These are phyloP conservation scores for Triglochin maritima DNA, from an alignment of 106 monocot genomes.

Conservation along the genomic window DNA sequence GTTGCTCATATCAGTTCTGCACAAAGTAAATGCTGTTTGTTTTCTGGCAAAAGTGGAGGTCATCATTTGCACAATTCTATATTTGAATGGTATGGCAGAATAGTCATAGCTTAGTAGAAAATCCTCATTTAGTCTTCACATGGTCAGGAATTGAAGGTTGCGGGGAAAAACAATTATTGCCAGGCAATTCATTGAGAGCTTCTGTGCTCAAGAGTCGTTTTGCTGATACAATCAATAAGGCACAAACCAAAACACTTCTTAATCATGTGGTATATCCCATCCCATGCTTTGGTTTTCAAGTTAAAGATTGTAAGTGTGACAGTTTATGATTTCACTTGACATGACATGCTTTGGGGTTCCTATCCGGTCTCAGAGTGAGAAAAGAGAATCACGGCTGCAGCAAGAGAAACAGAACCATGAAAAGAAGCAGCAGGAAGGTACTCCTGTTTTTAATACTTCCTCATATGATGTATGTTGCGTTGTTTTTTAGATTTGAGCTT, in stretches of 20 bases:
- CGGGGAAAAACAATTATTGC: conserved; percentile 28
- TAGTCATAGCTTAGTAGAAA: background rate
- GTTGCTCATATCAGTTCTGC: too few species aligned
- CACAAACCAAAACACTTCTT: conserved; percentile 41
- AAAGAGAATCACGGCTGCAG: conserved; percentile 38
- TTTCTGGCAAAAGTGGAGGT: too few species aligned
- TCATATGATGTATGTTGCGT: background rate
- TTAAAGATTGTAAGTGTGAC: background rate
- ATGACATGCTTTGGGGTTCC: background rate
- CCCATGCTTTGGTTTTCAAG: background rate
- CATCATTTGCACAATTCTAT: background rate
- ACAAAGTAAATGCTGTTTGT: too few species aligned
- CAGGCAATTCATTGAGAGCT: conserved; percentile 43
- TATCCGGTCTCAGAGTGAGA: conserved; percentile 25
- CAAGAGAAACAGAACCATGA: conserved; percentile 37
- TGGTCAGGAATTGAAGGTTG: conserved; percentile 8
- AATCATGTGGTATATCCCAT: conserved; percentile 25
- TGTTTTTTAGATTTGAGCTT: background rate
- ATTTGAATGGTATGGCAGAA: background rate
- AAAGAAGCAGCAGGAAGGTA: conserved; percentile 50
- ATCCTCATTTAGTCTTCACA: background rate
- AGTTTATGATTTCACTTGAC: background rate
- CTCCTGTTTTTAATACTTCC: background rate
- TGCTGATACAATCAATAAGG: conserved; percentile 62
- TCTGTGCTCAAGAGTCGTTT: conserved; percentile 57